Conservation (phyloP, 768 basidiomycete genomes). For the Suillus brevipes region DNA sequence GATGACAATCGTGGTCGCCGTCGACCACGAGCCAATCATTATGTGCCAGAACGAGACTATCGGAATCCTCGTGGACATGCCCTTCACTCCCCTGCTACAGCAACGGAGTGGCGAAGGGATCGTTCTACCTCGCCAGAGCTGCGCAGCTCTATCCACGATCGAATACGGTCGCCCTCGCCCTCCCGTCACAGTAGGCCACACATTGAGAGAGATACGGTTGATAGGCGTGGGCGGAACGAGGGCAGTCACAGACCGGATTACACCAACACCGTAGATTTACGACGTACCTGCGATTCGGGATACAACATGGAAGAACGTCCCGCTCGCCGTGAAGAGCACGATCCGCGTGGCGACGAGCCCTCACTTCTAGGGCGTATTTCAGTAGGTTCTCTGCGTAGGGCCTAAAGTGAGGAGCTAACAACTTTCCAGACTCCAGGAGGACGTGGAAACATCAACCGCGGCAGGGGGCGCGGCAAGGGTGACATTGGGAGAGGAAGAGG, state of each 20-base stretch:
- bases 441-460: slow-evolving; percentile 1
- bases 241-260: not conserved
- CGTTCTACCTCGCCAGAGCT: not conserved
- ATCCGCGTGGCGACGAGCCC: not conserved
- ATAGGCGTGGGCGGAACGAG: not conserved
- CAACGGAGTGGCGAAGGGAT: slow-evolving; percentile 16
- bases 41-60: slow-evolving; percentile 15
- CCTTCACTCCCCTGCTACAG: slow-evolving; percentile 4
- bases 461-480: slow-evolving; percentile 19
- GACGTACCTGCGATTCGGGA: not conserved
- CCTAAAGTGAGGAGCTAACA: not conserved
- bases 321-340: not conserved
- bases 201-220: not conserved
- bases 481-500: slow-evolving; percentile 21
- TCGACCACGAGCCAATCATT: slow-evolving; percentile 23
- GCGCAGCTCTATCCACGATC: not conserved
- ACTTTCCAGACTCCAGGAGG: not conserved
- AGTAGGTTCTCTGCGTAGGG: not conserved
- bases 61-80: slow-evolving; percentile 1
- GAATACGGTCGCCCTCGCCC: not conserved
- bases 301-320: not conserved
- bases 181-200: not conserved
- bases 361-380: not conserved
- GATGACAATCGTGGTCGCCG: slow-evolving; percentile 23
- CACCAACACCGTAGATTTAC: not conserved